Evolutionary conservation across 2,329 filamentous ascomycete genomes (phyloP).

Genomic region (Colletotrichum sp.): DNA sequence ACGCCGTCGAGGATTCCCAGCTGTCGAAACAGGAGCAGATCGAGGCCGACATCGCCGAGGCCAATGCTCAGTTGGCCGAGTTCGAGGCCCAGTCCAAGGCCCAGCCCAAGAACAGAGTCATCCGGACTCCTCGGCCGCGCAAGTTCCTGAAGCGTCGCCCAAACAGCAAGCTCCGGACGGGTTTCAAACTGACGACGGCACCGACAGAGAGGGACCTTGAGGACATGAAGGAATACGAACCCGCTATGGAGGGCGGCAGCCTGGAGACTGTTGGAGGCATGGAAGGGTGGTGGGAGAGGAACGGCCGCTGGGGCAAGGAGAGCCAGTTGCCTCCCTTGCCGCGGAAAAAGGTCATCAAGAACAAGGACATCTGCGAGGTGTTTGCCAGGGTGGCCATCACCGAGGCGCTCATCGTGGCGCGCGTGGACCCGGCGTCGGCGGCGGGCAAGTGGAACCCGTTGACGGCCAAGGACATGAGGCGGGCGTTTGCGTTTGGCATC

Average conservation of each 20-base stretch:
- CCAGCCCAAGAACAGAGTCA: not conserved
- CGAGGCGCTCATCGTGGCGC: constrained; percentile 51
- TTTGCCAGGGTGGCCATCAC: constrained; percentile 55
- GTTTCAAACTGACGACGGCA: not conserved
- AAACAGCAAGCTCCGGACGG: not conserved
- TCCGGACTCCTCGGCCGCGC: not conserved
- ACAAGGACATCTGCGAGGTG: constrained; percentile 50
- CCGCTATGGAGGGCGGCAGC: constrained; percentile 48
- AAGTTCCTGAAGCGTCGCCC: not conserved
- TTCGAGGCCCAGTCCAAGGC: not conserved
- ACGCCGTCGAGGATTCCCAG: constrained; percentile 35
- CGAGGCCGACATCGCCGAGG: constrained; percentile 23
- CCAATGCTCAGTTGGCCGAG: constrained; percentile 23
- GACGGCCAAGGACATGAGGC: constrained; percentile 2
- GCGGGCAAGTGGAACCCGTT: constrained; percentile 25
- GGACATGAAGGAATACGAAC: constrained; percentile 45
- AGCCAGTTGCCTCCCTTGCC: constrained; percentile 51
- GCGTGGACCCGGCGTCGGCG: constrained; percentile 22
- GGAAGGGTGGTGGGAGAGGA: constrained; percentile 58
- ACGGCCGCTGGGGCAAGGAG: constrained; percentile 55
- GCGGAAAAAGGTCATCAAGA: constrained; percentile 27
- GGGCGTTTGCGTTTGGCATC: constrained; percentile 38
- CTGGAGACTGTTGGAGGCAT: constrained; percentile 54
- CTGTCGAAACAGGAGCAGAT: constrained; percentile 34
- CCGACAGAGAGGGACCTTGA: not conserved